Percentiles rank a stretch among this genome's conserved stretches.
phyloP scores from a whole-genome alignment of 768 basidiomycete genomes.

The Mrakia blollopis region DNA sequence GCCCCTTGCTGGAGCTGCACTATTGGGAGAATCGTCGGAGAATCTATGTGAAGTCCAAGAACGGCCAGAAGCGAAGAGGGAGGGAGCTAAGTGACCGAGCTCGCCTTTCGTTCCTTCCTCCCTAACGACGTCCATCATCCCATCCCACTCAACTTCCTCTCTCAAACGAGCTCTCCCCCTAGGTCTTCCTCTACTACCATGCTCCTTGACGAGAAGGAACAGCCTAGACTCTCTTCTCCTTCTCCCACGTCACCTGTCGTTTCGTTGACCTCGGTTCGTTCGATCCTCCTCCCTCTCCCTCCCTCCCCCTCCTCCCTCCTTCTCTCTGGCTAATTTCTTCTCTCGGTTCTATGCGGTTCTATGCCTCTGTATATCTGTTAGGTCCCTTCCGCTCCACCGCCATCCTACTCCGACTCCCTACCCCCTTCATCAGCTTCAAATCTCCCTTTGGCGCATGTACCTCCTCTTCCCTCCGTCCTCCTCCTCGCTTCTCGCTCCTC shows the following conservation, averaged over 20 bases:
- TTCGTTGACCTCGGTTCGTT: not conserved
- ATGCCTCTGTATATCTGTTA: not conserved
- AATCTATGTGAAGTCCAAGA: too few species aligned
- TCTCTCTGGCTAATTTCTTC: not conserved
- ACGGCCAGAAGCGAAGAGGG: too few species aligned
- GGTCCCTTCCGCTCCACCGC: not conserved
- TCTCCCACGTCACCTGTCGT: not conserved
- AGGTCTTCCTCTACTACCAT: too few species aligned
- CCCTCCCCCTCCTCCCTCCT: not conserved
- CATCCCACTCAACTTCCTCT: too few species aligned
- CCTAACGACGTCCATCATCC: too few species aligned
- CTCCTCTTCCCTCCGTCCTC: not conserved
- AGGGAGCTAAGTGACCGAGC: too few species aligned
- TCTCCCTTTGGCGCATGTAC: too few species aligned
- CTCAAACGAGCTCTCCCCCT: too few species aligned
- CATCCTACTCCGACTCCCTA: not conserved
- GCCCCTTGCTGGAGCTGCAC: too few species aligned
- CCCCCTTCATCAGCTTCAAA: not conserved
- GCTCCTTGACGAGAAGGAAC: not conserved
- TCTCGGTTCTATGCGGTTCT: too few species aligned
- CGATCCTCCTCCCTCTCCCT: not conserved
- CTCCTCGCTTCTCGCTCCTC: not conserved
- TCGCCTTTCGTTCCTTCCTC: too few species aligned
- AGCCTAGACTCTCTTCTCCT: not conserved
- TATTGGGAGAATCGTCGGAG: too few species aligned